A percentile compares a stretch with the other conserved stretches of the same genome.
These are phyloP conservation scores for Cichorium intybus DNA, from an alignment of 140 eudicot genomes.

Conservation along the genomic window DNA sequence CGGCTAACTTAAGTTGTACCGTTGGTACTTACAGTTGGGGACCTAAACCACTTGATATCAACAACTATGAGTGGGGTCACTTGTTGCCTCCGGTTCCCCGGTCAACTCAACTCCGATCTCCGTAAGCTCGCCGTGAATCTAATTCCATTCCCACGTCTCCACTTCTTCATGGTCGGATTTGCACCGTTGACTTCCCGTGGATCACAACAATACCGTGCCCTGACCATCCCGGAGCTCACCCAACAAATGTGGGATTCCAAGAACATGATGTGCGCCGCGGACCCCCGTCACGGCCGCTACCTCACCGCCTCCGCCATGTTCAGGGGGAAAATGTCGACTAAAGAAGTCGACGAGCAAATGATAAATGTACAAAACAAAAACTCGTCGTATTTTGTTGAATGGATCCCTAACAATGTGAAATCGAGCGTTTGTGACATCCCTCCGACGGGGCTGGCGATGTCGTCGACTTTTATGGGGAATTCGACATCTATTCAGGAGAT, in stretches of 20 bases:
- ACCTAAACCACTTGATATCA: slow-evolving; percentile 81
- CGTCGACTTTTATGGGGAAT: slow-evolving; percentile 80
- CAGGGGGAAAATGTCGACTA: slow-evolving; percentile 75
- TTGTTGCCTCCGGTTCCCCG: slow-evolving; percentile 86
- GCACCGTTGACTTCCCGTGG: slow-evolving; percentile 79
- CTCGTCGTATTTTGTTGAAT: slow-evolving; percentile 76
- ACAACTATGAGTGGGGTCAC: slow-evolving; percentile 90
- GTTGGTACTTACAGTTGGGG: slow-evolving; percentile 56
- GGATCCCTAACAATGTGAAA: slow-evolving; percentile 84
- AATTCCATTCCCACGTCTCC: slow-evolving; percentile 83
- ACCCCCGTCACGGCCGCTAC: slow-evolving; percentile 85
- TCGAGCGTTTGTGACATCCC: slow-evolving; percentile 83
- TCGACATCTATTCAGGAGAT: slow-evolving; percentile 83
- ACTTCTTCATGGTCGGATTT: slow-evolving; percentile 87
- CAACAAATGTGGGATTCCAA: slow-evolving; percentile 91
- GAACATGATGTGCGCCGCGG: slow-evolving; percentile 91
- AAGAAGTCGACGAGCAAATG: slow-evolving; percentile 84
- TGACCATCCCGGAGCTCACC: slow-evolving; percentile 77
- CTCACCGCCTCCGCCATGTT: slow-evolving; percentile 81
- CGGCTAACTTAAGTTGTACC: not conserved
- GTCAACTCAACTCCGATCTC: slow-evolving; percentile 87
- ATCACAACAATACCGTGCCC: slow-evolving; percentile 73
- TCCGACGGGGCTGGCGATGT: slow-evolving; percentile 72
- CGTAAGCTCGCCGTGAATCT: slow-evolving; percentile 79
- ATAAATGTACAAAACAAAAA: slow-evolving; percentile 77